Conservation (phyloP, 306 rosid genomes). For the Vigna unguiculata region DNA sequence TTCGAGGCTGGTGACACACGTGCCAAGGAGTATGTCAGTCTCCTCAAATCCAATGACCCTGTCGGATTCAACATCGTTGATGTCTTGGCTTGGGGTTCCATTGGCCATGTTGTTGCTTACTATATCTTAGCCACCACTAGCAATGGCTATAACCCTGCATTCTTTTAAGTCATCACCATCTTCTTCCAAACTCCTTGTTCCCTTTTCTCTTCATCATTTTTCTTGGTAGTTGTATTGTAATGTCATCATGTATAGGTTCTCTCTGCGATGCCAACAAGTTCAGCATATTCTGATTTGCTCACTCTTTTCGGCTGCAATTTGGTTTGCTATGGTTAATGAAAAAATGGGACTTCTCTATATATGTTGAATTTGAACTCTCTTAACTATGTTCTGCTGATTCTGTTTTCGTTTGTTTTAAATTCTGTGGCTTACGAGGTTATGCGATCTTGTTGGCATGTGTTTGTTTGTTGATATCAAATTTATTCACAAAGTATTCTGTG, state of each 20-base stretch:
- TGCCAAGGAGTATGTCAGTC: slow-evolving; percentile 90
- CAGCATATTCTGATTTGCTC: slow-evolving; percentile 19
- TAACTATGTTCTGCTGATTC: background rate
- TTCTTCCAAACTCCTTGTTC: background rate
- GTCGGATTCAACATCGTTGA: slow-evolving; percentile 96
- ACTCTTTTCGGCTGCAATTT: slow-evolving; percentile 8
- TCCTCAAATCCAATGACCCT: slow-evolving; percentile 96
- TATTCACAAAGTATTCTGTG: background rate
- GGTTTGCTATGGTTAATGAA: slow-evolving; percentile 41
- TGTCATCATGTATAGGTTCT: slow-evolving; percentile 49
- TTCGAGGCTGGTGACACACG: slow-evolving; percentile 94
- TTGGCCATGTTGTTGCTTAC: slow-evolving; percentile 92
- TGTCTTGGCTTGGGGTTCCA: slow-evolving; percentile 96
- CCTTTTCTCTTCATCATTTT: background rate
- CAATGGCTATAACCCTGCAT: slow-evolving; percentile 93
- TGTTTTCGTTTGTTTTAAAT: background rate
- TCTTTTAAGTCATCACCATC: slow-evolving; percentile 60
- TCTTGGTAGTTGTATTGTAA: slow-evolving; percentile 11
- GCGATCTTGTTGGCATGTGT: background rate
- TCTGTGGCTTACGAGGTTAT: background rate
- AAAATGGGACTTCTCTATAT: slow-evolving; percentile 20
- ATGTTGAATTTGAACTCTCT: background rate
- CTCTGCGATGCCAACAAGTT: slow-evolving; percentile 26
- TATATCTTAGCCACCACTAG: slow-evolving; percentile 93
- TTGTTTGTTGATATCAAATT: background rate